Evolutionary conservation across 2,329 filamentous ascomycete species (phyloP).

Genomic region (Venturia pyrina): DNA sequence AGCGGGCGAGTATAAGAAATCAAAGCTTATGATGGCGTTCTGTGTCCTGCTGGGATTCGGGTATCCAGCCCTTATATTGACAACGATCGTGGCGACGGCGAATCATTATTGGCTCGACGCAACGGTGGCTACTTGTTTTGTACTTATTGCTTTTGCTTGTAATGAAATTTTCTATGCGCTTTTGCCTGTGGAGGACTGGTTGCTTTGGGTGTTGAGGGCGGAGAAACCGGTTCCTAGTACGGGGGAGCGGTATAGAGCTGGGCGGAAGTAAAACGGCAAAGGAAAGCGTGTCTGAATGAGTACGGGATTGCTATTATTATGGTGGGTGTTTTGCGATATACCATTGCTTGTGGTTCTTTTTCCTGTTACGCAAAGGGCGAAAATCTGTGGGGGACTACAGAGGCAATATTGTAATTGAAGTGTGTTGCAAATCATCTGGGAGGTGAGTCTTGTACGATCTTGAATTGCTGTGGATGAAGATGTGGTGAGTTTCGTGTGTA

Average conservation of each 20-base stretch:
- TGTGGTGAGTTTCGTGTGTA: too few relatives aligned
- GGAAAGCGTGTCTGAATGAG: too few relatives aligned
- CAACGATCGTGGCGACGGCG: slow-evolving; percentile 51
- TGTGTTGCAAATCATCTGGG: not conserved
- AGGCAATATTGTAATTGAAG: not conserved
- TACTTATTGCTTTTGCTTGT: slow-evolving; percentile 36
- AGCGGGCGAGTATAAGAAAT: slow-evolving; percentile 32
- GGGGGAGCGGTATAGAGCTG: slow-evolving; percentile 31
- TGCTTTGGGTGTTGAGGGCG: slow-evolving; percentile 38
- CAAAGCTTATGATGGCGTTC: slow-evolving; percentile 30
- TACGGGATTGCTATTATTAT: not conserved
- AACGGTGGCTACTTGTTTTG: slow-evolving; percentile 38
- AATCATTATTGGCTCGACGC: slow-evolving; percentile 53
- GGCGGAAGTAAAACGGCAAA: not conserved
- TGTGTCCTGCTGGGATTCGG: slow-evolving; percentile 38
- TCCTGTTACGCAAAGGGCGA: not conserved
- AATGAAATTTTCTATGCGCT: slow-evolving; percentile 43
- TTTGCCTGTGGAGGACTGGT: slow-evolving; percentile 40
- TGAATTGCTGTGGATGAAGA: too few relatives aligned
- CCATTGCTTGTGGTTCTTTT: not conserved
- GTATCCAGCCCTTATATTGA: slow-evolving; percentile 45
- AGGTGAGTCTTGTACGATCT: not conserved
- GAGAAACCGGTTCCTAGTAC: slow-evolving; percentile 48
- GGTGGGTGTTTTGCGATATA: not conserved
- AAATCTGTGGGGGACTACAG: not conserved